These are phyloP conservation scores for Leccinum broughii DNA, from an alignment of 768 basidiomycete species.

Conservation along the genomic window DNA sequence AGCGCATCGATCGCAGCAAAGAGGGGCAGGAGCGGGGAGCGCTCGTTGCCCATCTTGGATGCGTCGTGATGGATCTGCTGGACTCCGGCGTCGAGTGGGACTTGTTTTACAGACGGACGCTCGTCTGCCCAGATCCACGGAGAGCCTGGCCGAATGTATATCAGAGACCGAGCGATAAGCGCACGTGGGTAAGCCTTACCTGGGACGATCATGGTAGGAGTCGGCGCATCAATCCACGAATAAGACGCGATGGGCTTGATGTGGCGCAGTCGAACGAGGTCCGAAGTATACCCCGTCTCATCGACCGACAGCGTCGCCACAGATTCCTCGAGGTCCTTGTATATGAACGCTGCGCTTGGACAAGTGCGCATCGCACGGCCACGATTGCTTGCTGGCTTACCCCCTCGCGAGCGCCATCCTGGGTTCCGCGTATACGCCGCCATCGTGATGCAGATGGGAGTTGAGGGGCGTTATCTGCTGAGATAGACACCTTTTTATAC, in stretches of 20 bases:
- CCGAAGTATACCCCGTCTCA: constrained; percentile 9
- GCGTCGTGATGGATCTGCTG: constrained; percentile 60
- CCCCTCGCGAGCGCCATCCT: constrained; percentile 16
- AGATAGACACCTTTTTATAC: background rate
- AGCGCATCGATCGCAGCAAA: constrained; percentile 56
- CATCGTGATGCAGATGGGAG: constrained; percentile 13
- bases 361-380: background rate
- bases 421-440: constrained; percentile 15
- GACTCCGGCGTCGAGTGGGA: constrained; percentile 53
- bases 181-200: constrained; percentile 30
- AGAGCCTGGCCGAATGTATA: constrained; percentile 35
- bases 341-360: constrained; percentile 14
- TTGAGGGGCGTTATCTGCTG: background rate
- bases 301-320: constrained; percentile 22
- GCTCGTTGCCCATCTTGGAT: constrained; percentile 36
- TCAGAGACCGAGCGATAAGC: background rate
- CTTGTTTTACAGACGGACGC: constrained; percentile 49
- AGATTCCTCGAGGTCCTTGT: constrained; percentile 22
- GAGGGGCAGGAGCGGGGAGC: constrained; percentile 51
- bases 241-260: constrained; percentile 51
- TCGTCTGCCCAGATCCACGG: constrained; percentile 57
- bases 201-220: constrained; percentile 54
- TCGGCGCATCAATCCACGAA: constrained; percentile 46
- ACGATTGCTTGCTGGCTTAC: constrained; percentile 10
- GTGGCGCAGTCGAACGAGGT: constrained; percentile 37